Percentiles rank a stretch among this genome's conserved stretches.
These are phyloP conservation scores for Zizania latifolia DNA, from an alignment of 176 grass and related monocot genomes.

Conservation along the genomic window DNA sequence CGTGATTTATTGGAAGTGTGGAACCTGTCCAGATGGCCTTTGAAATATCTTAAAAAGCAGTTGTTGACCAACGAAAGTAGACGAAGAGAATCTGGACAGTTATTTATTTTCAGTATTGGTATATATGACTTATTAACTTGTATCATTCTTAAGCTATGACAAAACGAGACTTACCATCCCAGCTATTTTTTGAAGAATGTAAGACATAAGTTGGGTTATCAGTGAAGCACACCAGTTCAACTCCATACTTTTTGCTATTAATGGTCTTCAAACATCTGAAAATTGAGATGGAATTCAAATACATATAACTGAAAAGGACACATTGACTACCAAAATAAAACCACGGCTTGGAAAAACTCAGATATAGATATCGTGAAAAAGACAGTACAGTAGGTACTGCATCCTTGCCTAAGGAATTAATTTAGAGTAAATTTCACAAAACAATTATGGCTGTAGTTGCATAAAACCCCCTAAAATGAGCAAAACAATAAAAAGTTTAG, in stretches of 20 bases:
- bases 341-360: not conserved
- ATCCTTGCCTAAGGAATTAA: too few relatives aligned
- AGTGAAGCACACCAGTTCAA: slow-evolving; percentile 91
- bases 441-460: too few relatives aligned
- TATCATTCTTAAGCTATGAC: slow-evolving; percentile 17
- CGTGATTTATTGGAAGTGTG: not conserved
- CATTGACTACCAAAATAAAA: not conserved
- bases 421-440: too few relatives aligned
- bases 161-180: slow-evolving; percentile 77
- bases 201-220: slow-evolving; percentile 77
- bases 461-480: too few relatives aligned
- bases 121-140: not conserved
- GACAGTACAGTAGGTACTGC: not conserved
- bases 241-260: slow-evolving; percentile 99
- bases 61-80: slow-evolving; percentile 93
- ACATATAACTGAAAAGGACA: slow-evolving; percentile 7
- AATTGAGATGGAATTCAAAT: slow-evolving; percentile 28
- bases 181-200: slow-evolving; percentile 98
- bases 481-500: too few relatives aligned
- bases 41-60: slow-evolving; percentile 91
- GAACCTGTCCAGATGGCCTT: slow-evolving; percentile 95
- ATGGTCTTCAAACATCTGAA: slow-evolving; percentile 96
- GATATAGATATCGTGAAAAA: not conserved
- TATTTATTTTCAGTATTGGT: slow-evolving; percentile 22
- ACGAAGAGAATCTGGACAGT: slow-evolving; percentile 74